Evolutionary conservation across 352 stramenopile species (phyloP).

Genomic region (Globisporangium radiosum): DNA sequence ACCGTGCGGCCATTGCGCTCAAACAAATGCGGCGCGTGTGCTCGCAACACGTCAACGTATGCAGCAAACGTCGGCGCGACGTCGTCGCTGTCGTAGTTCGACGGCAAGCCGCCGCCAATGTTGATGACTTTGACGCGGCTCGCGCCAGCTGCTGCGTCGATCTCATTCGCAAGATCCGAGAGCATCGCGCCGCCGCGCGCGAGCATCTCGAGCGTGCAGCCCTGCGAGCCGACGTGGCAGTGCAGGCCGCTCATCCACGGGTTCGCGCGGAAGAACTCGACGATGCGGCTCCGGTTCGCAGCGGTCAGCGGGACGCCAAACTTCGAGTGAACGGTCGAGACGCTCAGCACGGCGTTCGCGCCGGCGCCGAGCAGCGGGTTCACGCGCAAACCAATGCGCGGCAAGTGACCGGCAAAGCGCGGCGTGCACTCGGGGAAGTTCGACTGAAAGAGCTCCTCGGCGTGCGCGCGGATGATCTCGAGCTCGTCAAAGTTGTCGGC

Average conservation of each 20-base stretch:
- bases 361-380: conserved; percentile 89
- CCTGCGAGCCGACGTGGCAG: conserved; percentile 84
- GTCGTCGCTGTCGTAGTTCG: conserved; percentile 82
- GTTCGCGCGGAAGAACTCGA: conserved; percentile 73
- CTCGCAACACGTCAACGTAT: conserved; percentile 75
- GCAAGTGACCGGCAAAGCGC: conserved; percentile 48
- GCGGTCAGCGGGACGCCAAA: conserved; percentile 83
- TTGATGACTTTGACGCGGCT: conserved; percentile 83
- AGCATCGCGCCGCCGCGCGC: conserved; percentile 61
- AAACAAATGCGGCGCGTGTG: conserved; percentile 75
- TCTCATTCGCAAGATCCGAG: conserved; percentile 79
- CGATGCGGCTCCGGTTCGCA: conserved; percentile 46
- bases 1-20: conserved; percentile 66
- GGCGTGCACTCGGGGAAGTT: conserved; percentile 59
- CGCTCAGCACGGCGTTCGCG: conserved; percentile 81
- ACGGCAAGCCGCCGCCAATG: conserved; percentile 87
- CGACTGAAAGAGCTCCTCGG: conserved; percentile 87
- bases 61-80: conserved; percentile 69
- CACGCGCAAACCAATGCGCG: conserved; percentile 85
- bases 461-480: conserved; percentile 73
- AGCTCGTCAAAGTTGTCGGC: conserved; percentile 89
- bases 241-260: conserved; percentile 86
- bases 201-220: conserved; percentile 82
- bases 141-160: conserved; percentile 58
- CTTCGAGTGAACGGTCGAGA: conserved; percentile 88